Base-by-base conservation (phyloP, 2,329 filamentous ascomycete genomes). In the Pseudocercospora cruenta region DNA sequence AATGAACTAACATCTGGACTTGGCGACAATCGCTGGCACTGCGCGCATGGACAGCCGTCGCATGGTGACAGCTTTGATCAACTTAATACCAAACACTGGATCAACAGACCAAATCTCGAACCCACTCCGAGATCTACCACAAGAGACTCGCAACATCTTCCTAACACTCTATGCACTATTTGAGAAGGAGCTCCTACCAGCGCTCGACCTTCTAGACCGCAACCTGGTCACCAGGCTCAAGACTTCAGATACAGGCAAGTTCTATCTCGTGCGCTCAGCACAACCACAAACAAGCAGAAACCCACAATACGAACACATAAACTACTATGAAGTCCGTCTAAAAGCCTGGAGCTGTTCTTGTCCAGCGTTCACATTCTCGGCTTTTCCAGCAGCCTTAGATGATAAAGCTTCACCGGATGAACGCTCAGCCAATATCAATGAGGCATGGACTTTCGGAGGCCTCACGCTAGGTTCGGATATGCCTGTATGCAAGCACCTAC, bases 281-380 rank as follows among this genome's bases (percentile, higher is more conserved):
- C 81, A 82, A 64, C 31, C 31, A 8, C 71, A 72, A 68, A 55
- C 65, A 28, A 72, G 73, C 71, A 67, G 67, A 24, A 65, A 66
- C 66, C 49, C 51, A 45, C 58, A 55, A 43, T 45, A 77, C 77
- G 43, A 74, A 75, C 64, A 69, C 36, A 60, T 67, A 57, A 69
- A 63, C 59, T 94, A 96, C 79, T 96, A 97, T 79, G 83, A 91
- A 72, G 91, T 98, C 16, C 87, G 89, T 9, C 84, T 94, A 1
- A 72, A 78, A 0, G 87, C 90, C 1, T 98, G 95, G 95, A 93
- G 91, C 78, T 99, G 95, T 79, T 92, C 88, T 0, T 99, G 95
- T 81, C 90, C 93, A 3, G 89, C 88, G 1, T 98, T 98, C 78
- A 85, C 90, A 0, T 89, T 96, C 68, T 83, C 89, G 21, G 86